Percentiles rank a stretch among this genome's conserved stretches.
Conservation (phyloP, 257 asterid species). For the Ocimum tenuiflorum region DNA sequence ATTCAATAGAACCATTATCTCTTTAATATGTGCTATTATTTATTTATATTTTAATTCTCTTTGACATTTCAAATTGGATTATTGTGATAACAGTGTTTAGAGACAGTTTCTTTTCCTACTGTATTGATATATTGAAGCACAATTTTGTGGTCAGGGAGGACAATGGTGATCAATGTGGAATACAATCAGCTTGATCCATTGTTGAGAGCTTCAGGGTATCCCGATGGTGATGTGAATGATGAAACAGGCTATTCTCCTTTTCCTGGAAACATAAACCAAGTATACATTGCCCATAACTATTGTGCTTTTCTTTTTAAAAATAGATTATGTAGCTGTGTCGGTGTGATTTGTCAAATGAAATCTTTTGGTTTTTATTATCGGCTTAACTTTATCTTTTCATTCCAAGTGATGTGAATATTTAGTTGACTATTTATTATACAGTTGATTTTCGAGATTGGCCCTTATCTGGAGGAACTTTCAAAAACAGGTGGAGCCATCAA, state of each 20-base stretch:
- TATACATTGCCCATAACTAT: slow-evolving; percentile 24
- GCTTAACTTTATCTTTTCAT: not conserved
- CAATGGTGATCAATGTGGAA: slow-evolving; percentile 99
- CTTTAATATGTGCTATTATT: not conserved
- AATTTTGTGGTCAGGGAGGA: slow-evolving; percentile 54
- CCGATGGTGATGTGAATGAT: slow-evolving; percentile 90
- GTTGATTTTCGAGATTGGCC: slow-evolving; percentile 84
- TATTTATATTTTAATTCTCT: not conserved
- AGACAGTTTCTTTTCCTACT: not conserved
- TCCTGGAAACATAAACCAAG: slow-evolving; percentile 99
- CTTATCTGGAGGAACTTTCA: slow-evolving; percentile 86
- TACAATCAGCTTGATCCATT: slow-evolving; percentile 98
- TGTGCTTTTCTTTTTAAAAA: slow-evolving; percentile 9
- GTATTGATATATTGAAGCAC: slow-evolving; percentile 8
- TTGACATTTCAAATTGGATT: slow-evolving; percentile 4
- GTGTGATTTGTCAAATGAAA: not conserved
- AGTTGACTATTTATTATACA: slow-evolving; percentile 29
- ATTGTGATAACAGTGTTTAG: slow-evolving; percentile 6
- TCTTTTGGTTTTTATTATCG: slow-evolving; percentile 9
- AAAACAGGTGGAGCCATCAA: slow-evolving; percentile 86
- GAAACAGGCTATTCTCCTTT: slow-evolving; percentile 96
- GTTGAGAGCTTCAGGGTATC: slow-evolving; percentile 85
- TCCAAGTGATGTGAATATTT: not conserved
- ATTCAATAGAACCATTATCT: not conserved
- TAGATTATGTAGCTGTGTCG: not conserved